Percentiles rank a stretch among this genome's conserved stretches.
Evolutionary conservation across 768 basidiomycete species (phyloP).

Genomic region (Clitopilus hobsonii): DNA sequence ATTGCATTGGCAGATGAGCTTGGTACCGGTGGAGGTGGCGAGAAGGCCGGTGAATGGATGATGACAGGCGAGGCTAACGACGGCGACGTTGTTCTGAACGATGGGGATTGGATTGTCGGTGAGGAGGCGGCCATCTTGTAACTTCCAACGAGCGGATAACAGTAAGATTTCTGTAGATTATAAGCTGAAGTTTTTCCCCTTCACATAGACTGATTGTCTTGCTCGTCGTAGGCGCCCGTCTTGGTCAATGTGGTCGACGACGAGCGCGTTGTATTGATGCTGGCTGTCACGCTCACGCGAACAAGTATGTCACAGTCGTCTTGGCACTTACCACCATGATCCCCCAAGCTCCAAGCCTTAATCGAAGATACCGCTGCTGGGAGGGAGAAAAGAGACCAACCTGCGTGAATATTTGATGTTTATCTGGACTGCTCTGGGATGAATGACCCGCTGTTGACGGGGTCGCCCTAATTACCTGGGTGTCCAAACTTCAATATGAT

Average conservation of each 20-base stretch:
- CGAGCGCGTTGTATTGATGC: background rate
- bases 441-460: no score
- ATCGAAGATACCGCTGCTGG: background rate
- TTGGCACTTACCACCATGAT: background rate
- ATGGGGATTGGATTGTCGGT: background rate
- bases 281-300: conserved; percentile 1
- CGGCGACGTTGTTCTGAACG: background rate
- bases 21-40: conserved; percentile 49
- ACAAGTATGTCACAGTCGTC: background rate
- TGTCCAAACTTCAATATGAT: no score
- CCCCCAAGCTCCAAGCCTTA: background rate
- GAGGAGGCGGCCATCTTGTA: background rate
- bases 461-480: no score
- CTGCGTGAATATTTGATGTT: background rate
- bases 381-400: no score
- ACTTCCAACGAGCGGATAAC: background rate
- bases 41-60: conserved; percentile 2
- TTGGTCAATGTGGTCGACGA: background rate
- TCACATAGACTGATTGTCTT: background rate
- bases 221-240: background rate
- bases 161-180: background rate
- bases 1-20: conserved; percentile 82
- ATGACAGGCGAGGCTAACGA: background rate
- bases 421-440: no score
- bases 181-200: background rate